Percentiles rank a stretch among this genome's conserved stretches.
These are phyloP conservation scores for Stemphylium lycopersici DNA, from an alignment of 2,329 filamentous ascomycete genomes.

Conservation along the genomic window DNA sequence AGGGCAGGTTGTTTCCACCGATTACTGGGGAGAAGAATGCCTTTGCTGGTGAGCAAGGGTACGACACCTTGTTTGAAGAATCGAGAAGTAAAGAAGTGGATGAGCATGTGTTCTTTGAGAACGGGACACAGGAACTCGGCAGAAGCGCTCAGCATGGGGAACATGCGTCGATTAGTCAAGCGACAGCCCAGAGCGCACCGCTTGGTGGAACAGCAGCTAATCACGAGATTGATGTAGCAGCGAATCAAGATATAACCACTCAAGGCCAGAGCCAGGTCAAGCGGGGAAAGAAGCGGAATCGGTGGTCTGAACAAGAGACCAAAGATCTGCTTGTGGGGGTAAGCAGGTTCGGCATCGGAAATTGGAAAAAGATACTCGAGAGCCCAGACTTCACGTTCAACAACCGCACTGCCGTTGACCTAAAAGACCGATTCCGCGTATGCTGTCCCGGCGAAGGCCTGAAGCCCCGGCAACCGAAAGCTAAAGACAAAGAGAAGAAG, in stretches of 20 bases:
- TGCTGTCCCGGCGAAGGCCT: constrained; percentile 55
- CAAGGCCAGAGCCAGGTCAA: constrained; percentile 30
- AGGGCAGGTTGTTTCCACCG: constrained; percentile 65
- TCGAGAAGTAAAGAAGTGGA: constrained; percentile 18
- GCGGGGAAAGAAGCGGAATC: constrained; percentile 61
- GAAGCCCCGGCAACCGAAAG: constrained; percentile 44
- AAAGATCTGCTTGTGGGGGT: constrained; percentile 64
- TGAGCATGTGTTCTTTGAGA: constrained; percentile 7
- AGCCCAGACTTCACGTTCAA: constrained; percentile 64
- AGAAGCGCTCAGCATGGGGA: constrained; percentile 3
- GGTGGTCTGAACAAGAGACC: constrained; percentile 69
- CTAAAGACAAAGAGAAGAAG: constrained; percentile 37
- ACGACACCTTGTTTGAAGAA: constrained; percentile 17
- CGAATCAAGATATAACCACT: constrained; percentile 5
- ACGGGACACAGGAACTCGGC: background rate
- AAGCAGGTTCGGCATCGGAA: constrained; percentile 66
- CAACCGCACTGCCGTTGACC: constrained; percentile 64
- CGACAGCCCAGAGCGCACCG: background rate
- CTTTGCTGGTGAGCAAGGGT: constrained; percentile 21
- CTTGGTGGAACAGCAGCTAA: background rate
- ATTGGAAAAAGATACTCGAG: constrained; percentile 67
- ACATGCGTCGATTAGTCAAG: background rate
- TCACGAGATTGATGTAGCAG: background rate
- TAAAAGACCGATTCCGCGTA: constrained; percentile 67
- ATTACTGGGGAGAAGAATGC: constrained; percentile 59